Evolutionary conservation across 768 basidiomycete species (phyloP), one percentile per base, ranked within the genome.

Genomic region (Lyophyllum semitale): DNA sequence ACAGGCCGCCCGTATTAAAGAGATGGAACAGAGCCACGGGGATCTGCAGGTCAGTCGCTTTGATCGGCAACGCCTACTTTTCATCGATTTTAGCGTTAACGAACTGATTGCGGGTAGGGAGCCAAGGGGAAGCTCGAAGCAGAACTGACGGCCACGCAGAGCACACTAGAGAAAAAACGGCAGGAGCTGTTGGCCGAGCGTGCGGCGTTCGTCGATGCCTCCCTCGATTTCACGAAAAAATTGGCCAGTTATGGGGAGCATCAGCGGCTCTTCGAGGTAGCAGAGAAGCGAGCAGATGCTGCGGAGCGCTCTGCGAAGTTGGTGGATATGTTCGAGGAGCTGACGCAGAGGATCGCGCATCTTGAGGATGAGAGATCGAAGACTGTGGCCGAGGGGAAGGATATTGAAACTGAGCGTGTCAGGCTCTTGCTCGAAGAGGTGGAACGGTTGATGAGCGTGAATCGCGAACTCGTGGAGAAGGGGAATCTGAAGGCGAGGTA

Each of bases 401-500:
- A n/a, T 41, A 29, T 38, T 23, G 57, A 61, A 43, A 26, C 51
- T 33, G 51, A 54, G 25, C 35, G 58, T 25, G 29, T 65, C n/a
- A 61, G 41, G 27, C 53, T 50, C 23, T 37, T 71, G 25, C 37
- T 56, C 22, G 51, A 23, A 26, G 55, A 54, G 48, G 38, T 71
- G 2, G 54, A 35, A 8, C 57, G 59, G 2, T 26, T 73, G 5
- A 45, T 66, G 44, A 52, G 17, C 9, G 63, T 66, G 51, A 74
- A 73, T 27, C 60, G 51, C 2, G 60, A 59, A 22, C 61, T 76
- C 15, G 20, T 54, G 29, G 55, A 67, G 46, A 58, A 63, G n/a
- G 64, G 55, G 44, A 69, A 51, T 1, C 61, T 82, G 37, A 58
- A 67, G 57, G 59, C 59, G 33, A 74, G 84, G 55, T 82, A 84